Conservation (phyloP, 2,329 filamentous ascomycete genomes). For the Sclerotinia sclerotiorum region DNA sequence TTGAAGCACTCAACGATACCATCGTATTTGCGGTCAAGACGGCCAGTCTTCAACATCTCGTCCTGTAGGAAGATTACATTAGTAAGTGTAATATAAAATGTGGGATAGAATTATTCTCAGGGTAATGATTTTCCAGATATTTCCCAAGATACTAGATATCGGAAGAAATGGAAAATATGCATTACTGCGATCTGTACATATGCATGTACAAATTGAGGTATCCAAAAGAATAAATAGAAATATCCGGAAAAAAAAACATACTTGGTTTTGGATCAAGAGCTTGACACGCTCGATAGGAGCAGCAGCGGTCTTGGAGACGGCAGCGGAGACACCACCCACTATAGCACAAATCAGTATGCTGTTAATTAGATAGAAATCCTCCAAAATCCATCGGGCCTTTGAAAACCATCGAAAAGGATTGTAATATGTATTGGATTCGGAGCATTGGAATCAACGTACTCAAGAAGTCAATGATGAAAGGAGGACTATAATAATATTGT, state of each 20-base stretch:
- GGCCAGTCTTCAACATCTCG: constrained; percentile 99
- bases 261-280: constrained; percentile 99
- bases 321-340: constrained; percentile 99
- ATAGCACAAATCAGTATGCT: constrained; percentile 40
- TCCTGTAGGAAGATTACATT: constrained; percentile 58
- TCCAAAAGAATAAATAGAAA: constrained; percentile 21
- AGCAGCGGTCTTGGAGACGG: constrained; percentile 99
- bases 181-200: neutral
- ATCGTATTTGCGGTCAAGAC: constrained; percentile 95
- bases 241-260: constrained; percentile 51
- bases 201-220: constrained; percentile 29
- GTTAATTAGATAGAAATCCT: neutral
- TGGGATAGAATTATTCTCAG: neutral
- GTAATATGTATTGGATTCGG: constrained; percentile 24
- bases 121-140: constrained; percentile 8
- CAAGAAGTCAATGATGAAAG: constrained; percentile 97
- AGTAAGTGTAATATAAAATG: constrained; percentile 25
- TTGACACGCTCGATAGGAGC: constrained; percentile 99
- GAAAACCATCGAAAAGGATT: constrained; percentile 24
- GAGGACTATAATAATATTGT: constrained; percentile 51
- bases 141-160: neutral
- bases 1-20: constrained; percentile 95
- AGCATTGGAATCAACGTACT: constrained; percentile 65
- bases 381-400: constrained; percentile 22
- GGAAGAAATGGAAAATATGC: constrained; percentile 12